Conservation (phyloP, 768 basidiomycete genomes). For the Trametes coccinea region DNA sequence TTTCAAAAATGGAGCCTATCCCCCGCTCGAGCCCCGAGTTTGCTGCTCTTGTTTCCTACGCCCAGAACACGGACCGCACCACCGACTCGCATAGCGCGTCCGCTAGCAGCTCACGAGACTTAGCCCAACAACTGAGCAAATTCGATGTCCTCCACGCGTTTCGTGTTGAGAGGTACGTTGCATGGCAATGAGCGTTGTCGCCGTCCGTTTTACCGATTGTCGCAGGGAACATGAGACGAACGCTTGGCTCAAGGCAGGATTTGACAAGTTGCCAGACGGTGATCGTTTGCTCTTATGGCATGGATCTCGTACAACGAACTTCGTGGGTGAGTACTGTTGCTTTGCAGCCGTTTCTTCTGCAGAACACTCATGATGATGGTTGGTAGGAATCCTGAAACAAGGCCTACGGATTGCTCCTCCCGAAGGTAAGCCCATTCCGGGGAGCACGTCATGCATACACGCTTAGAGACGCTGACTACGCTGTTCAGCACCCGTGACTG, state of each 20-base stretch:
- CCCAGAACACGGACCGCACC: slow-evolving; percentile 53
- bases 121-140: slow-evolving; percentile 3
- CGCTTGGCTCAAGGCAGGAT: slow-evolving; percentile 46
- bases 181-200: not conserved
- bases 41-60: slow-evolving; percentile 47
- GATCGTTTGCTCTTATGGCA: slow-evolving; percentile 64
- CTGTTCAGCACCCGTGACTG: slow-evolving; percentile 48
- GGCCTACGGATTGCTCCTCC: slow-evolving; percentile 66
- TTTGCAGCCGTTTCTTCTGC: too few species aligned
- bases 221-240: slow-evolving; percentile 38
- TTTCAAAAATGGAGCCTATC: slow-evolving; percentile 54
- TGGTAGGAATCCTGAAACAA: slow-evolving; percentile 56
- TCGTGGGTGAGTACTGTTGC: slow-evolving; percentile 44
- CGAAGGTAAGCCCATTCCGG: slow-evolving; percentile 42
- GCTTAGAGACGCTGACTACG: too few species aligned
- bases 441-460: too few species aligned
- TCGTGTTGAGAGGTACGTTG: slow-evolving; percentile 50
- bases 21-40: slow-evolving; percentile 45
- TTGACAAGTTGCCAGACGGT: slow-evolving; percentile 43
- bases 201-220: not conserved
- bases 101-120: too few species aligned
- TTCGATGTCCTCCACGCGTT: slow-evolving; percentile 50
- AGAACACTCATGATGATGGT: not conserved
- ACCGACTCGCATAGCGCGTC: slow-evolving; percentile 46
- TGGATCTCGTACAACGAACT: slow-evolving; percentile 63